Evolutionary conservation across 495 filamentous ascomycete species (phyloP), one percentile per base, ranked within the genome.

Genomic region (Lepraria neglecta): DNA sequence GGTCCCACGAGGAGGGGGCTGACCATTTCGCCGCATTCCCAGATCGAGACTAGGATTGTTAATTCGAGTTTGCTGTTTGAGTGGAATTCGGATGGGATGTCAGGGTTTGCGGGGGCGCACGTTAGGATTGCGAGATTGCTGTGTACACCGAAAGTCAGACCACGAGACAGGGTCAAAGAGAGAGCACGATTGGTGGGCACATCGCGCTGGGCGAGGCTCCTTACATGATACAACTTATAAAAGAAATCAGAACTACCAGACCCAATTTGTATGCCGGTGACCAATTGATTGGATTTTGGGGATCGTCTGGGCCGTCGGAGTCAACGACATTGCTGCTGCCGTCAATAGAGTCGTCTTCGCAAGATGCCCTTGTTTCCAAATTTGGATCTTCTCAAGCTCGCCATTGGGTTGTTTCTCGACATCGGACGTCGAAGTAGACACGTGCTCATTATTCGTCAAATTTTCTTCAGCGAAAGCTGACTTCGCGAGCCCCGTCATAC

Each of bases 251-350:
- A 0, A 31, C 31, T 3, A 63, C 43, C 7, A 63, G 24, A 21
- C 9, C 9, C 60, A 53, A 63, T 51, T 63, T 63, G 2, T 27
- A 31, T 7, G 14, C 31, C 3, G 7, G 9, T 12, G 52, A 50
- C 60, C 60, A 63, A 51, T 63, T 58, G 3, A 48, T n/a, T 0
- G 54, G 44, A 10, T 63, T 31, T 6, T n/a, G 11, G 10, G 60
- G 60, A 42, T 63, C 60, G 40, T 50, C 21, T 7, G 43, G 17
- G 56, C 44, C 56, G 4, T 58, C 56, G 42, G 45, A 58, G 30
- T 44, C 38, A 5, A 58, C 27, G 19, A 58, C 27, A 24, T 47
- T 27, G 38, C 3, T 28, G 42, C 42, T 35, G 38, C 14, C 38
- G 21, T 15, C 19, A 21, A 48, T 6, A 24, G 45, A 48, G 33